Conservation (phyloP, 169 alveolate species). For the Cryptosporidium tyzzeri region DNA sequence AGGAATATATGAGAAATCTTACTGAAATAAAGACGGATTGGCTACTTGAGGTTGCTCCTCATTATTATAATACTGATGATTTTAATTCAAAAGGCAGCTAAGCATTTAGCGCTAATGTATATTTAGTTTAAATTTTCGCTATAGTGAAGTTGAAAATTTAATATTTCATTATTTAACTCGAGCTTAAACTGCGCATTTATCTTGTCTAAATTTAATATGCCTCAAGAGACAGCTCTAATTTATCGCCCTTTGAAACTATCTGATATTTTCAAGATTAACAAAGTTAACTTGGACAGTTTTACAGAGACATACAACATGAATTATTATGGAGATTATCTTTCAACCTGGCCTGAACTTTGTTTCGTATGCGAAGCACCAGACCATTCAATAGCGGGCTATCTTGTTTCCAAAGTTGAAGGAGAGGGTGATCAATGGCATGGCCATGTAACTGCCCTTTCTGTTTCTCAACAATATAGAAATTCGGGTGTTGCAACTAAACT, state of each 20-base stretch:
- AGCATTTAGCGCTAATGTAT: conserved; percentile 2
- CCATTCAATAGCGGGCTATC: conserved; percentile 91
- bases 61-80: conserved; percentile 86
- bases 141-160: background rate
- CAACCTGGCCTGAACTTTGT: conserved; percentile 94
- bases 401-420: conserved; percentile 94
- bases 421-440: conserved; percentile 94
- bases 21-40: conserved; percentile 94
- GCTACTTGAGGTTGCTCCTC: conserved; percentile 97
- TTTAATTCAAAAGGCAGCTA: conserved; percentile 26
- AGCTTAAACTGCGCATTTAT: background rate
- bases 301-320: conserved; percentile 92
- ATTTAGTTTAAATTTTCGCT: background rate
- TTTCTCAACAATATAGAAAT: conserved; percentile 92
- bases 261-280: conserved; percentile 88
- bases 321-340: conserved; percentile 91
- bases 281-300: conserved; percentile 90
- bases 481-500: conserved; percentile 93
- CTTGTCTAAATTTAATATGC: background rate
- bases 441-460: conserved; percentile 95
- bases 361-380: conserved; percentile 89
- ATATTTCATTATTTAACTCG: background rate
- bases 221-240: background rate
- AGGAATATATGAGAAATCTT: conserved; percentile 96
- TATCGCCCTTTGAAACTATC: conserved; percentile 64